Percentiles rank a stretch among this genome's conserved stretches.
These are phyloP conservation scores for Xylariaceae sp. DNA, from an alignment of 2,329 filamentous ascomycete species.

Conservation along the genomic window DNA sequence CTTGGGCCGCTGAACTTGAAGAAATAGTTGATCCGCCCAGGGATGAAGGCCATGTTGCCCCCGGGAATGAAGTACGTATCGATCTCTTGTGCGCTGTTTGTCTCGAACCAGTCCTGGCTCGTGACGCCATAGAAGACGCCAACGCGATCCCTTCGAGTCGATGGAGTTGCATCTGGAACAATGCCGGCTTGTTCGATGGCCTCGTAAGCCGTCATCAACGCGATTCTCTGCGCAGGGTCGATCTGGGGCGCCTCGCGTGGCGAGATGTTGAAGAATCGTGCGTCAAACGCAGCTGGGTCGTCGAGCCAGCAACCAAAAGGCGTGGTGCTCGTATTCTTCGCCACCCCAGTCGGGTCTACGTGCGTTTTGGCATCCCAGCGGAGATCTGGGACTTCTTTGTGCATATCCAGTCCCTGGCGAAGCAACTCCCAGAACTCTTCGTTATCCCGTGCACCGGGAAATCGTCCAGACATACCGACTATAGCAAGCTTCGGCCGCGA, in stretches of 20 bases:
- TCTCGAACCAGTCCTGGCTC: constrained; percentile 48
- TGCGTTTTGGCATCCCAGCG: constrained; percentile 20
- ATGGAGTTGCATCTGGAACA: constrained; percentile 19
- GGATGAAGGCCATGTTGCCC: constrained; percentile 30
- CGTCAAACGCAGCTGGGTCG: constrained; percentile 20
- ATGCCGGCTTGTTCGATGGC: constrained; percentile 57
- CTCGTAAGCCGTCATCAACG: constrained; percentile 60
- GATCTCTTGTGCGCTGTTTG: constrained; percentile 57
- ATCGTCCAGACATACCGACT: constrained; percentile 22
- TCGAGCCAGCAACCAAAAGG: constrained; percentile 18
- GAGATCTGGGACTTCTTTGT: constrained; percentile 17
- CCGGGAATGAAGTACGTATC: constrained; percentile 36
- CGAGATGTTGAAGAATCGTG: constrained; percentile 23
- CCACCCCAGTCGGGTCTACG: constrained; percentile 19
- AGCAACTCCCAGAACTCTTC: constrained; percentile 26
- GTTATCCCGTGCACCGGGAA: constrained; percentile 17
- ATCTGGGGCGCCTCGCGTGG: constrained; percentile 33
- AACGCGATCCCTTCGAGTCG: constrained; percentile 15
- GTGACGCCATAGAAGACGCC: constrained; percentile 21
- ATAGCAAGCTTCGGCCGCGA: constrained; percentile 26
- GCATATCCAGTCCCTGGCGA: constrained; percentile 22
- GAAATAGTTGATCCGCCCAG: constrained; percentile 34
- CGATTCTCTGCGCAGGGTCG: constrained; percentile 60
- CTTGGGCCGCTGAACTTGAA: constrained; percentile 31
- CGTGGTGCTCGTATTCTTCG: constrained; percentile 17